Base-by-base conservation (phyloP, 805 yeast species). In the Metschnikowia peoriensis region DNA sequence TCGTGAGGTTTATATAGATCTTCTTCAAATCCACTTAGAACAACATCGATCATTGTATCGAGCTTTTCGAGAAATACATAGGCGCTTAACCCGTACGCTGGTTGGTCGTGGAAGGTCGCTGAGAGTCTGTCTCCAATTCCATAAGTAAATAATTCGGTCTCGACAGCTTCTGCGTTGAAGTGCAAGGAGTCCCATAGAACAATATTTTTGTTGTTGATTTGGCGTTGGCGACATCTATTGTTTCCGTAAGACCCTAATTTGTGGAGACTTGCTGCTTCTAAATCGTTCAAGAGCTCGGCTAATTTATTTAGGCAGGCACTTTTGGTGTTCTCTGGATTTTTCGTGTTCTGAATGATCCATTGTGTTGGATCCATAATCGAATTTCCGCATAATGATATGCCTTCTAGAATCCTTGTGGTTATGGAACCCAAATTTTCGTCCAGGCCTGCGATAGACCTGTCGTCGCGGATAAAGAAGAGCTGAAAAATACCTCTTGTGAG, bases 221-320 rank as follows among this genome's bases (percentile, higher is more conserved):
- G 97, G 56, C 97, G 81, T 62, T 89, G 91, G 51, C 97, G 78
- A 46, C 96, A 83, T 37, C 90, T 84, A 61, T 93, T 93, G 65
- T 85, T 66, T 8, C 69, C 75, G 40, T 52, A 58, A 1, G 61
- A 55, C 1, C 68, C 65, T 34, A 74, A 44, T 37, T 63, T 61
- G 42, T 70, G 73, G 52, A 71, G 72, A 6, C 62, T 46, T 22
- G 78, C 79, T 39, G 74, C 63, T 61, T 83, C 77, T 39, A 80
- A 62, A 61, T 85, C 83, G 52, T 54, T 53, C 29, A 56, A 46
- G 17, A 58, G 51, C 7, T 48, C 53, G 16, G 54, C 39, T 27
- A 57, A 43, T 45, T 52, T 51, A 32, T 47, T 40, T 2, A 54
- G 32, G 32, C 56, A 57, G 17, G 51, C 51, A 4, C 42, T 51